Base-by-base conservation (phyloP, 2,329 filamentous ascomycete genomes). In the Fusarium tanahbumbuense region DNA sequence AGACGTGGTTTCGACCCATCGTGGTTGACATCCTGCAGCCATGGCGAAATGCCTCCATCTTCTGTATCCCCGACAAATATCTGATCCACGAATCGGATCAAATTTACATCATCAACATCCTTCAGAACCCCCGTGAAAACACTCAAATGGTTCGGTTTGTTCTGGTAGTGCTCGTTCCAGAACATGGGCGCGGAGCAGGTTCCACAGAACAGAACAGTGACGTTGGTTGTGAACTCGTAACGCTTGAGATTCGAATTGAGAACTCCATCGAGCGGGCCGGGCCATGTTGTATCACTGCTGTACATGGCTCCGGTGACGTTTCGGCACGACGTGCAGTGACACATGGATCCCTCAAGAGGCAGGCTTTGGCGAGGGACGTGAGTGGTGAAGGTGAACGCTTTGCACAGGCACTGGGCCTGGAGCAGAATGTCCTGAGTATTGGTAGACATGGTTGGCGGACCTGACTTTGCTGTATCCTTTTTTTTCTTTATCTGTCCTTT, bases 241-340 rank as follows among this genome's bases (percentile, higher is more conserved):
- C 55, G 63, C 48, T 75, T 69, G 18, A 86, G 75, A 4, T 67
- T 49, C 3, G 78, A 78, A 9, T 59, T 47, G 42, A 22, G 49
- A 6, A 73, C 47, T 0, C 68, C 58, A 2, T 74, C 65, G 20
- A 32, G 16, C 10, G 41, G 9, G 63, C 64, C 46, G 75, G 70
- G 41, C 78, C 77, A 73, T 5, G 37, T 12, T 9, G 47, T 60
- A 3, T 27, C 30, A 9, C 64, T 6, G 78, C 81, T 22, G 75
- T 78, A 74, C 83, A 83, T 23, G 85, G 74, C 8, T 74, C 85
- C 85, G 0, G 81, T 83, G 5, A 76, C 37, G 57, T 82, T 83
- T 3, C 85, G 81, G 71, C 85, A 87, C 5, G 84, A 86, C 20
- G 75, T 76, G 77, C 85, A 87, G 76, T 87, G 85, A 70, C 85